A percentile compares a stretch with the other conserved stretches of the same genome.
These are phyloP conservation scores for Lecanicillium sp. DNA, from an alignment of 2,329 filamentous ascomycete species.

Conservation along the genomic window DNA sequence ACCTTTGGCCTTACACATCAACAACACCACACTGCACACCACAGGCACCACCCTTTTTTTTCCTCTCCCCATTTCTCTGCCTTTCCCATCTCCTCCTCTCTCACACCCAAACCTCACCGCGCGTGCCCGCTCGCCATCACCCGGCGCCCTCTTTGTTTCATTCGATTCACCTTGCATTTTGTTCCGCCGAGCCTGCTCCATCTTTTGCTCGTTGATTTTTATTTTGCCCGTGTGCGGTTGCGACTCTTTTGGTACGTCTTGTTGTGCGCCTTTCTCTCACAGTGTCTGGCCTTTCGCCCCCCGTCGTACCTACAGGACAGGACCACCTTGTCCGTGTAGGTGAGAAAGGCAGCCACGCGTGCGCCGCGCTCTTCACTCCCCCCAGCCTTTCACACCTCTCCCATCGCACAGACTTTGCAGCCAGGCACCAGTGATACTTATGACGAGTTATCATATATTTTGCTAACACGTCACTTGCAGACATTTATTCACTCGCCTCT, in stretches of 20 bases:
- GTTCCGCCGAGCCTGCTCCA: neutral
- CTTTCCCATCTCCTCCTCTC: neutral
- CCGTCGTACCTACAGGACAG: no score
- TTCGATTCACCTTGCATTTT: slow-evolving; percentile 1
- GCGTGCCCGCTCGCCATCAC: neutral
- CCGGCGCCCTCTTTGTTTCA: slow-evolving; percentile 2
- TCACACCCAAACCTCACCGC: neutral
- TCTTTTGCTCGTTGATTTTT: slow-evolving; percentile 7
- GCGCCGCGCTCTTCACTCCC: neutral
- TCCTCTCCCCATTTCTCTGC: neutral
- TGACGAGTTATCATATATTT: no score
- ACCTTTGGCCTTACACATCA: no score
- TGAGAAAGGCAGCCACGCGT: neutral
- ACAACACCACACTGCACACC: no score
- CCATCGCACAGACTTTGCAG: no score
- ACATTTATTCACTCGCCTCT: neutral
- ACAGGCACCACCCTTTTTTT: slow-evolving; percentile 5
- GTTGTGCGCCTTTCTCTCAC: no score
- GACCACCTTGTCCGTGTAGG: neutral
- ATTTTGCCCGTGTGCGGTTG: neutral
- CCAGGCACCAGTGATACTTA: no score
- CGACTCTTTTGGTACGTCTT: neutral
- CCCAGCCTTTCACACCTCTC: neutral
- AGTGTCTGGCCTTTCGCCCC: no score
- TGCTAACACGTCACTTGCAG: neutral